Percentiles rank a stretch among this genome's conserved stretches.
Conservation (phyloP, 1,284 basidiomycete species). For the Sparassis latifolia region DNA sequence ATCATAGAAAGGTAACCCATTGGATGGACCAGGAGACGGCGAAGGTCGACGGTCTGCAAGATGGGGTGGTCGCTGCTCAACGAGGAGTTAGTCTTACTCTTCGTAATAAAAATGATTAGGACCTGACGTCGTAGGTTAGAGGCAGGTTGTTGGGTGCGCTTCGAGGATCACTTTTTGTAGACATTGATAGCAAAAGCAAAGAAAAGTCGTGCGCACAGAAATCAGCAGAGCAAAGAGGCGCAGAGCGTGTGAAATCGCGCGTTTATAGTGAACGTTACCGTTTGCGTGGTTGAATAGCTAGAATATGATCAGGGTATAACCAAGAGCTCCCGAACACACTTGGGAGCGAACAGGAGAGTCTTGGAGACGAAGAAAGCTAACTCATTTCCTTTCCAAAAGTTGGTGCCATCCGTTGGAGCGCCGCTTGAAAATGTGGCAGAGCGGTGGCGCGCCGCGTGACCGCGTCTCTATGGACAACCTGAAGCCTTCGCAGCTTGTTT, state of each 20-base stretch:
- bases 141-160: neutral
- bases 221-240: neutral
- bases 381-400: slow-evolving; percentile 6
- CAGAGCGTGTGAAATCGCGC: neutral
- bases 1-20: neutral
- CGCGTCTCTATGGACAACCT: neutral
- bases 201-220: neutral
- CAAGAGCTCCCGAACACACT: neutral
- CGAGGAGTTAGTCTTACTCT: neutral
- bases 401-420: slow-evolving; percentile 10
- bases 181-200: neutral
- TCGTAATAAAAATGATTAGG: neutral
- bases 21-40: slow-evolving; percentile 1
- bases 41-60: neutral
- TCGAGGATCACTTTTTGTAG: slow-evolving; percentile 2
- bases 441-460: neutral
- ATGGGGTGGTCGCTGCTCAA: neutral
- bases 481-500: slow-evolving; percentile 30
- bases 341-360: neutral
- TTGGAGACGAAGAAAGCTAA: neutral
- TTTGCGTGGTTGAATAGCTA: neutral
- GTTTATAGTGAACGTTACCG: neutral
- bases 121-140: neutral
- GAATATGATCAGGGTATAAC: neutral
- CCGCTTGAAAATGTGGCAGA: slow-evolving; percentile 1